These are phyloP conservation scores for Giardia muris DNA, from an alignment of 208 protist species.

Conservation along the genomic window DNA sequence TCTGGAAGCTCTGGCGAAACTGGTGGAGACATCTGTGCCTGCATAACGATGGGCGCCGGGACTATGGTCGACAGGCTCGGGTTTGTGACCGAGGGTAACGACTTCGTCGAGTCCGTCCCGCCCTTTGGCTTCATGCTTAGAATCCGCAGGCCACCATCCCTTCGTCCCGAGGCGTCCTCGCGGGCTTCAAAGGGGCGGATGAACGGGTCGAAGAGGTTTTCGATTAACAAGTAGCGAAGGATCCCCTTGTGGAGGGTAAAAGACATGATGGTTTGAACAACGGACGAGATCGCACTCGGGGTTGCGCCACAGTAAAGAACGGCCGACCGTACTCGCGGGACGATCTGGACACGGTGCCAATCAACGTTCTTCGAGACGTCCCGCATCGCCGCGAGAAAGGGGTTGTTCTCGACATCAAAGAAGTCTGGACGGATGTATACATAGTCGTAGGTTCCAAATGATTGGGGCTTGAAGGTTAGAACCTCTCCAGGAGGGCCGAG, in stretches of 20 bases:
- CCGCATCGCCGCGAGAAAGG: neutral
- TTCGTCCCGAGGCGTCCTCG: too few species aligned
- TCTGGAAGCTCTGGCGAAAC: neutral
- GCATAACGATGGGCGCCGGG: neutral
- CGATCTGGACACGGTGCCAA: neutral
- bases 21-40: too few species aligned
- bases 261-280: neutral
- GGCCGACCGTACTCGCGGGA: neutral
- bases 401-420: neutral
- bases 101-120: neutral
- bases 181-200: neutral
- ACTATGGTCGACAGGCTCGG: too few species aligned
- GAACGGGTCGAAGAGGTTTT: neutral
- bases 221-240: neutral
- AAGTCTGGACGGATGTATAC: neutral
- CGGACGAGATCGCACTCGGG: neutral
- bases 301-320: neutral
- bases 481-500: neutral
- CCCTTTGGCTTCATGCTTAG: neutral
- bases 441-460: neutral
- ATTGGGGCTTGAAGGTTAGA: neutral
- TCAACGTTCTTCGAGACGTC: neutral
- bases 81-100: neutral
- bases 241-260: neutral
- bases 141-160: neutral